phyloP scores from a whole-genome alignment of 73 alveolate genomes.

The Paramecium octaurelia region DNA sequence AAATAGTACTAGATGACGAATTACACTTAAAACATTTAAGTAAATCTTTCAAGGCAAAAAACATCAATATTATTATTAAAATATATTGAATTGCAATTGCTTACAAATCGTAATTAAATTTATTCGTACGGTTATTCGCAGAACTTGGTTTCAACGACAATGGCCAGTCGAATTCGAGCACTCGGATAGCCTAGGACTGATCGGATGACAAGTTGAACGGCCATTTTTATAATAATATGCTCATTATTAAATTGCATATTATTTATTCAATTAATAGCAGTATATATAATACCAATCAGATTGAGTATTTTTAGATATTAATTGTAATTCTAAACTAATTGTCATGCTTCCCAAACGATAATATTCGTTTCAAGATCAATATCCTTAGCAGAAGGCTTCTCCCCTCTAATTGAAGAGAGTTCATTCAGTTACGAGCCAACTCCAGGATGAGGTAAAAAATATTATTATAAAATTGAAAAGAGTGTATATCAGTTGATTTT shows the following conservation, averaged over 20 bases:
- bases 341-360: not conserved
- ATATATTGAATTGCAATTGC: not conserved
- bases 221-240: not conserved
- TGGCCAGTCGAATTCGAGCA: not conserved
- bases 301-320: not conserved
- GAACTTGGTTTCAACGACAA: no score
- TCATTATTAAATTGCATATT: not conserved
- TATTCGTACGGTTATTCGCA: not conserved
- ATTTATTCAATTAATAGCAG: not conserved
- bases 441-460: not conserved
- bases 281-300: not conserved
- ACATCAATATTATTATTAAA: not conserved
- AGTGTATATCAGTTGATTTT: not conserved
- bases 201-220: not conserved
- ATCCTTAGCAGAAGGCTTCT: not conserved
- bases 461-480: conserved; percentile 6
- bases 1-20: not conserved
- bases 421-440: not conserved
- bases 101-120: not conserved
- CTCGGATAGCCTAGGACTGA: not conserved
- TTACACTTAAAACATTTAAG: not conserved
- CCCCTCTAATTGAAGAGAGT: not conserved
- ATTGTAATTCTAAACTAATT: not conserved
- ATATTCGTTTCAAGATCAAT: not conserved
- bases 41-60: not conserved